Evolutionary conservation across 345 rosid genomes (phyloP), one percentile per base, ranked within the genome.

Genomic region (Linum usitatissimum): DNA sequence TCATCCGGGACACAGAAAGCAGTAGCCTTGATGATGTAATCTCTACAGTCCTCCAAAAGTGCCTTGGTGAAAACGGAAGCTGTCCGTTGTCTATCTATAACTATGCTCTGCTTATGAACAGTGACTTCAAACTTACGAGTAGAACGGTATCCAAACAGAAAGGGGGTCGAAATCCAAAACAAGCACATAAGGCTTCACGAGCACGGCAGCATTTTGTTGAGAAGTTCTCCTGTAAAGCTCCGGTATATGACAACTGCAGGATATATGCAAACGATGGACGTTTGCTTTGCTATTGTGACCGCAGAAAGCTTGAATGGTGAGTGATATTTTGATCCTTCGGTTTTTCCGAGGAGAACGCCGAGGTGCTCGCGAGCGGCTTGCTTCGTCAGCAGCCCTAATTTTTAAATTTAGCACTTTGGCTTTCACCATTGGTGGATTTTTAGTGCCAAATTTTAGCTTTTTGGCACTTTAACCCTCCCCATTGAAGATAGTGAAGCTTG

Each of bases 221-320:
- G 73, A 93, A 89, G 57, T 87, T 93, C 77, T 90, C 99, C 40
- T 90, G 99, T 87, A 93, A 93, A 72, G 74, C 97, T 79, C 99
- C 95, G 1, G 99, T 87, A 54, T 93, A 93, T 70, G 96, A 90
- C 74, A 90, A 93, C 61, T 93, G 96, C 72, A 79, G 94, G 82
- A 90, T 93, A 75, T 93, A 77, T 68, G 97, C 99, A 63, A 84
- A 81, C 66, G 99, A 93, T 82, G 97, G 91, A 15, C 79, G 95
- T 51, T 65, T 93, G 70, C 88, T 93, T 73, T 93, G 99, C 74
- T 90, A 93, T 62, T 93, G 96, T 67, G 99, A 93, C 66, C 83
- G 71, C 17, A 80, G 83, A 72, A 93, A 93, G 79, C 90, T 90
- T 40, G 96, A 93, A 76, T 93, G 99, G 99, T 90, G 65, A 58